Percentiles rank a stretch among this genome's conserved stretches.
Conservation (phyloP, 768 basidiomycete species). For the Mycena capillaripes region DNA sequence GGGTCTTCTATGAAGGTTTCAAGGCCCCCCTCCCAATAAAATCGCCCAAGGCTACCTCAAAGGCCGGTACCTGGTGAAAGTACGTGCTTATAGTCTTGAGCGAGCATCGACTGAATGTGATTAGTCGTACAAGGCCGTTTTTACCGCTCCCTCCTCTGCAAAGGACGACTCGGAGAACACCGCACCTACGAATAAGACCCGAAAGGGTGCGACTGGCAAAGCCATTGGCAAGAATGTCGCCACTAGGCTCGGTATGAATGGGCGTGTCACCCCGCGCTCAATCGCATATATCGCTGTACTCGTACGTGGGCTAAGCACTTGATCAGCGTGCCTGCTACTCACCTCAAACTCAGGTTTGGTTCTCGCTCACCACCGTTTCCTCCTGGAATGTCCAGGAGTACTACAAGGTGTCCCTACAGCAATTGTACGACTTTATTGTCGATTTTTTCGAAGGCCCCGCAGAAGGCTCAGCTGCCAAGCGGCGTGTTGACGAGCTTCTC, state of each 20-base stretch:
- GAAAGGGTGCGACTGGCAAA: not conserved
- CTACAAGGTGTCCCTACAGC: conserved; percentile 4
- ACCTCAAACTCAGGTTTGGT: not conserved
- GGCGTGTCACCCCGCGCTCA: conserved; percentile 13
- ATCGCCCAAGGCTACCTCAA: conserved; percentile 3
- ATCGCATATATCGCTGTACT: conserved; percentile 18
- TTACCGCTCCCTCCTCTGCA: no score
- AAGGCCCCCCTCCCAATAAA: not conserved
- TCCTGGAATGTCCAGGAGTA: not conserved
- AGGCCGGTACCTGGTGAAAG: conserved; percentile 14
- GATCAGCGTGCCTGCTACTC: not conserved
- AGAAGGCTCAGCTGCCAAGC: not conserved
- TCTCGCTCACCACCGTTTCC: not conserved
- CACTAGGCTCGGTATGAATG: conserved; percentile 9
- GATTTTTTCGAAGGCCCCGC: conserved; percentile 27
- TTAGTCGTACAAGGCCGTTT: conserved; percentile 11
- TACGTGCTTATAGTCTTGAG: not conserved
- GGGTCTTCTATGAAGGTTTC: conserved; percentile 18
- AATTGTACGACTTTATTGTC: conserved; percentile 27
- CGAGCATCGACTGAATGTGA: not conserved
- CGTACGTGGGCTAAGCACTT: not conserved
- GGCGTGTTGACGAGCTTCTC: conserved; percentile 14
- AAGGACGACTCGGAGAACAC: conserved; percentile 22
- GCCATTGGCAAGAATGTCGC: not conserved
- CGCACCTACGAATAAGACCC: conserved; percentile 5